Conservation (phyloP, 345 rosid genomes). For the Acer yangbiense region DNA sequence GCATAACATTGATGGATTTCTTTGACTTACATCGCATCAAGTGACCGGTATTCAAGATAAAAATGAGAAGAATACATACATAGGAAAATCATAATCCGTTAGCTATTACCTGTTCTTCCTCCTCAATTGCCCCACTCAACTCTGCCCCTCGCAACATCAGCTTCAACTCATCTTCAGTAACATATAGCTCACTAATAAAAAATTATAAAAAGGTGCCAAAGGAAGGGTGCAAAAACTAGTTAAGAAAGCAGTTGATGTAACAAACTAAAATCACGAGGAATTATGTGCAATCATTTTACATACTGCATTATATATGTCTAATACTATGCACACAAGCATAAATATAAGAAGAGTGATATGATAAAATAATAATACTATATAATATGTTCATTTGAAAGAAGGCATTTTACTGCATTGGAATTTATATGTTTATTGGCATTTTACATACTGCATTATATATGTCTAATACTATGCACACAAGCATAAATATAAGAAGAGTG, state of each 20-base stretch:
- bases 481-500: not conserved
- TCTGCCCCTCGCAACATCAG: conserved; percentile 97
- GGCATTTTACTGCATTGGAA: not conserved
- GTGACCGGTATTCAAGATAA: not conserved
- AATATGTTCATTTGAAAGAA: not conserved
- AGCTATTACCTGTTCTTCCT: conserved; percentile 86
- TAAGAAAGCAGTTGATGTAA: not conserved
- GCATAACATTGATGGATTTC: not conserved
- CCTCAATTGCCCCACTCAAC: conserved; percentile 98
- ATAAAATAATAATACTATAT: not conserved
- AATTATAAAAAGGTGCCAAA: conserved; percentile 9
- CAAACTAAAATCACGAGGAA: not conserved
- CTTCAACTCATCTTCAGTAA: conserved; percentile 95
- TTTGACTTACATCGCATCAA: not conserved
- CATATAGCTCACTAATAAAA: conserved; percentile 76
- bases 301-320: not conserved
- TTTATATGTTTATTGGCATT: not conserved
- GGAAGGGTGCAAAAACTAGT: conserved; percentile 9
- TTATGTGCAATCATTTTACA: not conserved
- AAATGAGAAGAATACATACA: not conserved
- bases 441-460: not conserved
- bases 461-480: not conserved
- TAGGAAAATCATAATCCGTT: not conserved
- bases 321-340: not conserved
- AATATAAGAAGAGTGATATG: not conserved